Evolutionary conservation across 176 grass and related monocot genomes (phyloP), one percentile per base, ranked within the genome.

Genomic region (Elymus sibiricus): DNA sequence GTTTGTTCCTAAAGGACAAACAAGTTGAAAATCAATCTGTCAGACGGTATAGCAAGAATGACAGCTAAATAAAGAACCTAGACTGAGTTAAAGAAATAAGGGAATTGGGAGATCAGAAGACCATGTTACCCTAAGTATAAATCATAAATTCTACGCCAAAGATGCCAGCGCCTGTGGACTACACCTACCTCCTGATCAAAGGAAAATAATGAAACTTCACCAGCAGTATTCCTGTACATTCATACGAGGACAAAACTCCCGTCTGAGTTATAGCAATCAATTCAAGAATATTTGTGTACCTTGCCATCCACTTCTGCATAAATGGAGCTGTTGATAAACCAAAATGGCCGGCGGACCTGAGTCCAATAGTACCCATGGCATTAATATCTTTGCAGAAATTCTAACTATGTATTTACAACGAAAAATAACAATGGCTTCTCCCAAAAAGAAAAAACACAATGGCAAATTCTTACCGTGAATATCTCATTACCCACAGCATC

Each of bases 61-160:
- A 16, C 77, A 84, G 19, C 40, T 76, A 58, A 34, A 83, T 6
- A 69, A 87, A 83, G 11, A 74, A 82, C 29, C 24, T 13, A 77
- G 55, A 80, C 47, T 64, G 58, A 69, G 49, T 70, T 79, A 74
- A 62, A 10, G 14, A 76, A 39, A 85, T 49, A 82, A 77, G 68
- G 61, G 10, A 82, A 62, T 40, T 25, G 58, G 25, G 7, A 63
- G 34, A 38, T 22, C 60, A 63, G 82, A 68, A 74, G 60, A 29
- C 3, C 35, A 69, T 62, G 67, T 91, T 95, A 98, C 97, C 97
- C 97, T 89, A 98, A 94, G 72, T 98, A 98, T 38, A 98, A 88
- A 64, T 98, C 97, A 94, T 98, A 98, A 86, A 95, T 95, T 84
- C 97, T 91, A 68, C 90, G 94, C 97, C 92, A 98, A 75, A 98